phyloP scores from a whole-genome alignment of 345 rosid genomes.

The Laguncularia racemosa region DNA sequence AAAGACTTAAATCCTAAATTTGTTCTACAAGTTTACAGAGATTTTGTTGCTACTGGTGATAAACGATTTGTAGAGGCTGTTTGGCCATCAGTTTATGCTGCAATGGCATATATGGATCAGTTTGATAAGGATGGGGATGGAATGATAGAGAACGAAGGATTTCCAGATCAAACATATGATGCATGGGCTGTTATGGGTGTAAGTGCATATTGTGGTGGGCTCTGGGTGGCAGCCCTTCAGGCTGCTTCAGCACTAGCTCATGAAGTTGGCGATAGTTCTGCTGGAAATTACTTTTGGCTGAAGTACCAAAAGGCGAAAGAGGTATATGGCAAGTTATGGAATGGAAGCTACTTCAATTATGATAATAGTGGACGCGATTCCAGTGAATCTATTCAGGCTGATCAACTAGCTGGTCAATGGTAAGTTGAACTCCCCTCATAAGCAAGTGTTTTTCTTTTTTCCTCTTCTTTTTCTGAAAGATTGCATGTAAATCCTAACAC shows the following conservation, averaged over 20 bases:
- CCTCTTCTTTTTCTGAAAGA: too few relatives aligned
- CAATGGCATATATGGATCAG: constrained; percentile 89
- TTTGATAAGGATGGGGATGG: constrained; percentile 93
- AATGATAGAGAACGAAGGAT: constrained; percentile 92
- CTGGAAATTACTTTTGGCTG: constrained; percentile 63
- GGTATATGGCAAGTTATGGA: constrained; percentile 76
- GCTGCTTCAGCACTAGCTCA: constrained; percentile 88
- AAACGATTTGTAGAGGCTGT: constrained; percentile 67
- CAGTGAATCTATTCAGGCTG: constrained; percentile 87
- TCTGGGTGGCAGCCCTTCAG: constrained; percentile 94
- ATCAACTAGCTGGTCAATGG: constrained; percentile 98
- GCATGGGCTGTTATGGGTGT: constrained; percentile 85
- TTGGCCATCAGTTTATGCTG: constrained; percentile 88
- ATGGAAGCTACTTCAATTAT: constrained; percentile 84
- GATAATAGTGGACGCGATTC: constrained; percentile 53
- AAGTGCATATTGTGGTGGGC: constrained; percentile 89
- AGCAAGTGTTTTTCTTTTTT: too few relatives aligned
- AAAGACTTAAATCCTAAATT: constrained; percentile 93
- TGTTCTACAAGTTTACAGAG: constrained; percentile 89
- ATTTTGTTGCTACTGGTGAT: constrained; percentile 83
- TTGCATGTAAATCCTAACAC: too few relatives aligned
- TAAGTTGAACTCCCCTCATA: constrained; percentile 8
- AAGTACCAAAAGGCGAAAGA: constrained; percentile 77
- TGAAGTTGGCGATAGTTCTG: constrained; percentile 66
- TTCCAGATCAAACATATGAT: constrained; percentile 96